phyloP scores from a whole-genome alignment of 139 green algal genomes.

The Dunaliella primolecta region DNA sequence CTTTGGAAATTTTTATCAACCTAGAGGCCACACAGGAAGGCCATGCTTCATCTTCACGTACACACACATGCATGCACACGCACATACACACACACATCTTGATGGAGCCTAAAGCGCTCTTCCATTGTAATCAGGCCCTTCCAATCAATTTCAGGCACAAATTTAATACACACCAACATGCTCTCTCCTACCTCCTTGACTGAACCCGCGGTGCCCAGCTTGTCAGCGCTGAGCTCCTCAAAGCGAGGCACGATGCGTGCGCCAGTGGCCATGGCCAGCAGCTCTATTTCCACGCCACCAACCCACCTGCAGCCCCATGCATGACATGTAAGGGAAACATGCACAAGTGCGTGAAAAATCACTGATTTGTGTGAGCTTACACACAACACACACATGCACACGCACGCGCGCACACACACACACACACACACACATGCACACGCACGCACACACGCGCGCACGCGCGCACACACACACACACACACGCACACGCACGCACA shows the following conservation, averaged over 20 bases:
- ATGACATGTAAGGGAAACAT: no score
- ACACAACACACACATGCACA: no score
- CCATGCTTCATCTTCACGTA: no score
- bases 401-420: no score
- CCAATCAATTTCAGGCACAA: no score
- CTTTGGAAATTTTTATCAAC: no score
- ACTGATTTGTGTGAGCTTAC: no score
- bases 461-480: background rate
- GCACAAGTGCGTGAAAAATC: background rate
- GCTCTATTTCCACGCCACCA: constrained; percentile 97
- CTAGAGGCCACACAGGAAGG: no score
- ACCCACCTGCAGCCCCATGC: constrained; percentile 96
- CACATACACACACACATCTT: background rate
- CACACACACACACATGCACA: background rate
- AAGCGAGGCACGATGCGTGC: constrained; percentile 92
- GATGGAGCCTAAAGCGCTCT: no score
- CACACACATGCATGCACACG: background rate
- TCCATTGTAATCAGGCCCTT: no score
- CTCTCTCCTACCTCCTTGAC: constrained; percentile 64
- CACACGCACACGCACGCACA: background rate
- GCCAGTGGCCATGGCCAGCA: constrained; percentile 97
- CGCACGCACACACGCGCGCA: background rate
- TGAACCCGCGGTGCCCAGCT: constrained; percentile 85
- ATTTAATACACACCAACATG: background rate
- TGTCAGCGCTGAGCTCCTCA: constrained; percentile 85